A percentile compares a stretch with the other conserved stretches of the same genome.
phyloP scores from a whole-genome alignment of 305 asterid genomes.

The Salvia sclarea region DNA sequence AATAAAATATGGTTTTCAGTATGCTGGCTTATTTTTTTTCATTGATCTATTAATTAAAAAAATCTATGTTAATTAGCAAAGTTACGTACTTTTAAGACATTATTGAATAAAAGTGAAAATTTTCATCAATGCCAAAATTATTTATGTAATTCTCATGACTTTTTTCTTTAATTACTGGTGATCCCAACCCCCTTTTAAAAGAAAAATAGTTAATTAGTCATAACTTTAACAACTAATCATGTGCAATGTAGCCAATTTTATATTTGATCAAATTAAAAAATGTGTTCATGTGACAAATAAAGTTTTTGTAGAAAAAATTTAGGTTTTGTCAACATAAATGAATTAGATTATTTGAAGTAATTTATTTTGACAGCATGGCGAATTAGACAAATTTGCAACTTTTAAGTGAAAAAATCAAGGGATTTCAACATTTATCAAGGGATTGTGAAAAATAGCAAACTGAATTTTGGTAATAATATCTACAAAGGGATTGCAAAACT shows the following conservation, averaged over 20 bases:
- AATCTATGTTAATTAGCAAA: neutral
- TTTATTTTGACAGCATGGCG: neutral
- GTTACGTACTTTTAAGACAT: neutral
- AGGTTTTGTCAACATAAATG: neutral
- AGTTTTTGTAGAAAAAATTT: neutral
- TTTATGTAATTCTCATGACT: neutral
- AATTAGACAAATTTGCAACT: neutral
- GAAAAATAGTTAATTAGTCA: too few species aligned
- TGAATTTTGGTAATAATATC: too few species aligned
- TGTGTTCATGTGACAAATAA: neutral
- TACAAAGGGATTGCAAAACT: neutral
- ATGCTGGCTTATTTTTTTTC: too few species aligned
- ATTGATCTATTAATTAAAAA: too few species aligned
- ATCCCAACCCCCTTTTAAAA: too few species aligned
- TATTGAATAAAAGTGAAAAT: neutral
- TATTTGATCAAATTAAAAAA: neutral
- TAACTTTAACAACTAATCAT: neutral
- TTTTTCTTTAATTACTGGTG: neutral
- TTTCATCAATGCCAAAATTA: neutral
- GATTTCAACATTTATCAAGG: neutral
- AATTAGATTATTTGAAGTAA: neutral
- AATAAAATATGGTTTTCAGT: neutral
- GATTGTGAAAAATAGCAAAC: neutral
- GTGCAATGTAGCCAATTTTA: neutral
- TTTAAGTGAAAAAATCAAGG: neutral